Evolutionary conservation across 139 green algal species (phyloP).

Genomic region (Desmodesmus armatus): DNA sequence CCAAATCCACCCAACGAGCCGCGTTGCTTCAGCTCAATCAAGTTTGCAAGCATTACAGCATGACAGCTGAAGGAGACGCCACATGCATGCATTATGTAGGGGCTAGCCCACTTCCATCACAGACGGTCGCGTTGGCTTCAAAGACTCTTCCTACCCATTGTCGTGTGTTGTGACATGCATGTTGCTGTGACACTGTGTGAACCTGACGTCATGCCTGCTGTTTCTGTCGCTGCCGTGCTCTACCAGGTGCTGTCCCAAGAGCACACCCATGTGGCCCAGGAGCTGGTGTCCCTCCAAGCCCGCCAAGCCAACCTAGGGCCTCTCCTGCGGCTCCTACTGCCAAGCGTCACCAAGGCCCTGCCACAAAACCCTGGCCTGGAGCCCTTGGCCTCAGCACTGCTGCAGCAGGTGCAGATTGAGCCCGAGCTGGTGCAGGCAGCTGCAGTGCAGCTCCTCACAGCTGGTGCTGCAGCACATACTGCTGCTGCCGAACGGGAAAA

Average conservation of each 20-base stretch:
- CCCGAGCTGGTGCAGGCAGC: slow-evolving; percentile 46
- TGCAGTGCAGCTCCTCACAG: slow-evolving; percentile 25
- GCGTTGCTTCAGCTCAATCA: too few species aligned
- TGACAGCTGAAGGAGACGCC: too few species aligned
- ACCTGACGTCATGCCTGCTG: not conserved
- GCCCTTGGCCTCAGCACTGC: slow-evolving; percentile 41
- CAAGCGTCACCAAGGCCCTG: not conserved
- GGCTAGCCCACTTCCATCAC: too few species aligned
- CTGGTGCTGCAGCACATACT: slow-evolving; percentile 12
- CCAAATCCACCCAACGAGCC: too few species aligned
- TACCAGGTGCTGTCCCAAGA: slow-evolving; percentile 45
- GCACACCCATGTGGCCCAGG: not conserved
- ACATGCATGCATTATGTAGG: too few species aligned
- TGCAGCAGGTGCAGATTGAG: slow-evolving; percentile 34
- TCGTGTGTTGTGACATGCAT: too few species aligned
- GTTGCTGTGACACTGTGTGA: not conserved
- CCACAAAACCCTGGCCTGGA: slow-evolving; percentile 13
- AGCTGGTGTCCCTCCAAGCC: slow-evolving; percentile 55
- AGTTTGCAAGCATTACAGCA: too few species aligned
- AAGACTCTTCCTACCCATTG: not conserved
- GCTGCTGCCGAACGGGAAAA: slow-evolving; percentile 27
- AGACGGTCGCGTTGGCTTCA: too few species aligned
- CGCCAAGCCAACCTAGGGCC: slow-evolving; percentile 45
- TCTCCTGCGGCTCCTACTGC: slow-evolving; percentile 53
- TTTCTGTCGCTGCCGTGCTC: not conserved